Base-by-base conservation (phyloP, 202 grass and related monocot species). In the Panicum virgatum region DNA sequence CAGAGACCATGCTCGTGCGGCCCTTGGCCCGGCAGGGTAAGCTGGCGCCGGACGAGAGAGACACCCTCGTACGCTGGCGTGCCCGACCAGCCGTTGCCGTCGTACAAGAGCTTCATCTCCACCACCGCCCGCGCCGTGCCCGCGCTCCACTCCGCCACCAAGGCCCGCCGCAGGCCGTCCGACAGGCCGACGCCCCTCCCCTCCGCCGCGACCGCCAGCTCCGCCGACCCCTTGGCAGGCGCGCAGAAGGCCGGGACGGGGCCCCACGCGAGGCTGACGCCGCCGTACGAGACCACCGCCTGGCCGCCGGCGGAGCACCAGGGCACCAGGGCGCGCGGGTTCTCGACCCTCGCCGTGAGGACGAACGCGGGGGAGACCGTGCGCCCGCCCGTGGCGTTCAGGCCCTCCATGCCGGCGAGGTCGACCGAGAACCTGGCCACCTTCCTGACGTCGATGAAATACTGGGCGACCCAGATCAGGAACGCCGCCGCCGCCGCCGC, bases 181-280 rank as follows among this genome's bases (percentile, higher is more conserved):
- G 66, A 69, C 42, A 69, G 25, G 22, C 66, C 42, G 13, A 69
- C 42, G 40, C 66, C 66, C 5, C 43, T 25, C 12, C 40, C 66
- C 66, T 42, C 3, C 22, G 40, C 66, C 2, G 40, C 66, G 12
- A 6, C 40, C 2, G 12, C 7, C 12, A 69, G 12, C 42, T 46
- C 42, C 22, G 23, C 2, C 22, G 22, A 1, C 22, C 42, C 66
- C 66, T 46, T 69, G 22, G 0, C 9, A 12, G 40, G 40, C 42
- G 22, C 12, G 66, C 22, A 26, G 66, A 69, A 69, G 22, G 0
- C 12, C n/a, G 42, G 66, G 22, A 69, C 12, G 42, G 36, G 66
- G n/a, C 5, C 66, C 40, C 66, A 69, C 2, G 66, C 66, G 40
- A 69, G 66, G 66, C 40, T 69, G 42, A 69, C 66, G 66, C 66